Percentiles rank a stretch among this genome's conserved stretches.
These are phyloP conservation scores for Lactuca saligna DNA, from an alignment of 129 eudicot species.

Conservation along the genomic window DNA sequence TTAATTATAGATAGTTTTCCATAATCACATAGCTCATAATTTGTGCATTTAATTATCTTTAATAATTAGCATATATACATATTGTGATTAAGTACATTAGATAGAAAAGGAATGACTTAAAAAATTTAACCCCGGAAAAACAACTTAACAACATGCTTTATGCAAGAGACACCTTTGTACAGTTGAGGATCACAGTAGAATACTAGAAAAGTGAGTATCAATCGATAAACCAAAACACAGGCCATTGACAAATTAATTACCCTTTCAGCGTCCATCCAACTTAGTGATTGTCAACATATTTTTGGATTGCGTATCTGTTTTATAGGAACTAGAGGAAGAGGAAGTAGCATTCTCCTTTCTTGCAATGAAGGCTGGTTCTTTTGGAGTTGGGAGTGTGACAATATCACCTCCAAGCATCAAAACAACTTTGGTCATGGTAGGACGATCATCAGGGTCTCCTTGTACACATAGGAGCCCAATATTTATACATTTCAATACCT, in stretches of 20 bases:
- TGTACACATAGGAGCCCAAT: slow-evolving; percentile 27
- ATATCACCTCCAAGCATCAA: slow-evolving; percentile 26
- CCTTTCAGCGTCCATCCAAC: slow-evolving; percentile 3
- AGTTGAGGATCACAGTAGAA: not conserved
- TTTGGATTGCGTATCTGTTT: not conserved
- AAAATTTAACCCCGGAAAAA: no score
- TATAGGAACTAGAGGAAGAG: slow-evolving; percentile 9
- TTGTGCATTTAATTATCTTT: no score
- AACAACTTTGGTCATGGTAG: slow-evolving; percentile 32
- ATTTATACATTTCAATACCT: slow-evolving; percentile 29
- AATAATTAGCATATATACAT: no score
- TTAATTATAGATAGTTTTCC: no score
- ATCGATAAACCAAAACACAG: not conserved
- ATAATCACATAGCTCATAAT: no score
- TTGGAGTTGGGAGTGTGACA: slow-evolving; percentile 31
- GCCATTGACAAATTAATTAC: not conserved
- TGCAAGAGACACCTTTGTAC: not conserved
- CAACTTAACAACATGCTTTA: not conserved
- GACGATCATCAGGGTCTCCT: slow-evolving; percentile 20
- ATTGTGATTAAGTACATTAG: not conserved
- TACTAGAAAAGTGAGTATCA: not conserved
- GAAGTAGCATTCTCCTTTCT: not conserved
- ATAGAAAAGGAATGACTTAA: not conserved
- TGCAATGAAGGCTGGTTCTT: slow-evolving; percentile 30
- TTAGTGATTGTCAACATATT: slow-evolving; percentile 2